Evolutionary conservation across 108 stramenopile genomes (phyloP), one percentile per base, ranked within the genome.

Genomic region (Chaetoceros tenuissimus): DNA sequence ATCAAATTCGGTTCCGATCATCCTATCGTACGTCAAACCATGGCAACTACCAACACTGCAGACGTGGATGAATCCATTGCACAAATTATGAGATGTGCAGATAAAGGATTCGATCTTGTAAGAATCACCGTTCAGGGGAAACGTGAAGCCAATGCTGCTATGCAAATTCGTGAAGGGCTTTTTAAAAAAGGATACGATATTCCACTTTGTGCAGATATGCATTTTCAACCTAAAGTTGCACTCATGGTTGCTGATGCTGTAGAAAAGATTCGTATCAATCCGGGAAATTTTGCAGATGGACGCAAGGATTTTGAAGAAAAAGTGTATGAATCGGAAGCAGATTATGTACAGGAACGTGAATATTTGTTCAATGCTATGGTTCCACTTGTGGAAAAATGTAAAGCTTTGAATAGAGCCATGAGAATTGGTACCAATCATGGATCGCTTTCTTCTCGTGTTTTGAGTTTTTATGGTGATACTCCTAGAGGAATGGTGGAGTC

Each of bases 401-500:
- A 84, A 69, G 85, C 92, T 7, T 72, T 96, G 48, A 75, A 82
- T 31, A 79, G 96, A 10, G 92, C 91, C 55, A 95, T 97, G 94
- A 83, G 96, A 45, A 96, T 97, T 69, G 96, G 96, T 21, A 97
- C 96, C 64, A 97, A 97, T 71, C 96, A 97, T 67, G 96, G 95
- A 7, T 88, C 84, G 22, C 61, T 96, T 29, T 87, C 85, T 18
- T 84, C 87, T 25, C 87, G 94, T 57, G 87, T 94, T 21, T 61
- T 96, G 60, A 85, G 84, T 3, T 96, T 84, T 61, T 97, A 95
- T 58, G 96, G 96, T 31, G 96, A 97, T 72, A 94, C 94, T 45
- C 93, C 96, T n/a, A 84, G 91, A 30, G 96, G 96, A 64, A 97
- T 97, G 96, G 96, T 97, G 31, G 96, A 97, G 73, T 87, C 85